Base-by-base conservation (phyloP, 2,329 filamentous ascomycete species). In the Microcyclosporella mali region DNA sequence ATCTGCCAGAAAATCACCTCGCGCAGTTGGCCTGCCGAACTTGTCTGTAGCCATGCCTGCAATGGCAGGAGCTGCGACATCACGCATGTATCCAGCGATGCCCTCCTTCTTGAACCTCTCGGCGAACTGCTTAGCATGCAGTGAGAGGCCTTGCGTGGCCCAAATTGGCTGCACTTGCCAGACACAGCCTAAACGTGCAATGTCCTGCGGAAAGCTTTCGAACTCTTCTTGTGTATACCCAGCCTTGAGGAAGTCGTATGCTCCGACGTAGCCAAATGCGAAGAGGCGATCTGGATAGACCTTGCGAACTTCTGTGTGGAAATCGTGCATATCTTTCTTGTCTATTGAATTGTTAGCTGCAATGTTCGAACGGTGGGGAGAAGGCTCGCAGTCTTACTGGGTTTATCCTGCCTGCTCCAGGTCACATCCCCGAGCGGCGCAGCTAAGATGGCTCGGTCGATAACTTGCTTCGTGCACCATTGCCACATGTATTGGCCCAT, bases 81-180 rank as follows among this genome's bases (percentile, higher is more conserved):
- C 42, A 11, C 42, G 30, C 42, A 45, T 45, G 19, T 45, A 45
- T 14, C 42, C 42, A n/a, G 37, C 42, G 21, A 45, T 45, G 10
- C 42, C 42, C n/a, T 37, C 42, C 14, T 45, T 45, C 37, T 45
- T 45, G 37, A 45, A 45, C 16, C 40, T 45, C 31, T 45, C 31
- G 10, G 42, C 42, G 21, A 45, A 45, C 18, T 45, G 31, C 21
- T 45, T 36, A 2, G 42, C 42, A 16, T 45, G 42, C 27, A 45
- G 21, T 16, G 29, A 35, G 6, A 40, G 42, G 7, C 42, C 42
- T 37, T 45, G 42, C 12, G 42, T 45, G n/a, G 42, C 42, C 42
- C 42, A 45, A 21, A 45, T 45, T 2, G 42, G 42, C 33, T 45
- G 42, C 6, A 45, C 42, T 16, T 45, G 42, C 42, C 42, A 45